Percentiles rank a stretch among this genome's conserved stretches.
These are phyloP conservation scores for Phytopythium sindhum DNA, from an alignment of 352 stramenopile species.

Conservation along the genomic window DNA sequence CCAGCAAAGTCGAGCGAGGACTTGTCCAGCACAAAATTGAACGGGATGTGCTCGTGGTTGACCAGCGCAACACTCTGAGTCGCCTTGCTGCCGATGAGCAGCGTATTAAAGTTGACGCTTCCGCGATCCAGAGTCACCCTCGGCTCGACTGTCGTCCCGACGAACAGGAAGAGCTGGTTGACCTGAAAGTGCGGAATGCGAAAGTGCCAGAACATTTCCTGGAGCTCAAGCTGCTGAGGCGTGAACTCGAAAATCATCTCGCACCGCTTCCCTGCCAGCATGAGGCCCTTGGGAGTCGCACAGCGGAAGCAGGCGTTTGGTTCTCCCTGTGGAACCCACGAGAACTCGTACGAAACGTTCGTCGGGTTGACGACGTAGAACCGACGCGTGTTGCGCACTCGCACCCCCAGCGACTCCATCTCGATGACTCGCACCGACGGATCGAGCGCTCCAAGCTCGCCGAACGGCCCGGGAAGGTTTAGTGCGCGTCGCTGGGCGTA, in stretches of 20 bases:
- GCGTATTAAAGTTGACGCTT: conserved; percentile 90
- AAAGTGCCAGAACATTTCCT: conserved; percentile 93
- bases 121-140: conserved; percentile 84
- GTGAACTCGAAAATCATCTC: conserved; percentile 97
- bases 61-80: conserved; percentile 87
- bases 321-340: conserved; percentile 81
- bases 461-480: conserved; percentile 73
- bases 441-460: conserved; percentile 82
- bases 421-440: conserved; percentile 89
- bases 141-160: conserved; percentile 90
- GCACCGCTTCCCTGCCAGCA: conserved; percentile 90
- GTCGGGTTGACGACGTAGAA: conserved; percentile 95
- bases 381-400: conserved; percentile 88
- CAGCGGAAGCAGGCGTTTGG: conserved; percentile 85
- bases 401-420: conserved; percentile 88
- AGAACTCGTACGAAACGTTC: conserved; percentile 92
- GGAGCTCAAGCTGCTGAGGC: conserved; percentile 82
- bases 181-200: conserved; percentile 87
- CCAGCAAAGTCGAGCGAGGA: conserved; percentile 75
- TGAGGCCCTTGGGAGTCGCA: conserved; percentile 86
- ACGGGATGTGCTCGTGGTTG: conserved; percentile 92
- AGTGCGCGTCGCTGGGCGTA: conserved; percentile 76
- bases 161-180: conserved; percentile 90
- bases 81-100: conserved; percentile 87
- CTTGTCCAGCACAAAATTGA: conserved; percentile 95